Evolutionary conservation across 164 flowering plant species (phyloP).

Genomic region (Vitis rotundifolia): DNA sequence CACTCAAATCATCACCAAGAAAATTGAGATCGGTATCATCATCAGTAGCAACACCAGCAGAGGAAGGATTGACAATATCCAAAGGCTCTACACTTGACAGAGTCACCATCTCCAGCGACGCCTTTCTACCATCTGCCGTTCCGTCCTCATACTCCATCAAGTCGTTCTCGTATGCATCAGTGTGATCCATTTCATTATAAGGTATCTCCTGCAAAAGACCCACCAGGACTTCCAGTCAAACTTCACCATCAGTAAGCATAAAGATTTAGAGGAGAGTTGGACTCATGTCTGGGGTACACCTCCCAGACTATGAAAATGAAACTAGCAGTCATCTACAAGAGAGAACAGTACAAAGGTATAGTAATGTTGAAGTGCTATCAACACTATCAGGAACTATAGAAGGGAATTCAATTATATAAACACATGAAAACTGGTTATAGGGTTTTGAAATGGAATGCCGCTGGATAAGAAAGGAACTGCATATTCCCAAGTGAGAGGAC

Average conservation of each 20-base stretch:
- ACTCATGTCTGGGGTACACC: too few relatives aligned
- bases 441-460: too few relatives aligned
- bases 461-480: too few relatives aligned
- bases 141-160: conserved; percentile 14
- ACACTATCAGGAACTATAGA: too few relatives aligned
- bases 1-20: conserved; percentile 48
- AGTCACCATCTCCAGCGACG: conserved; percentile 20
- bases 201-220: conserved; percentile 38
- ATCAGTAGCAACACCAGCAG: too few relatives aligned
- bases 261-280: background rate
- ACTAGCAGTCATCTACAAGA: too few relatives aligned
- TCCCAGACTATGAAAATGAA: too few relatives aligned
- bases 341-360: too few relatives aligned
- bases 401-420: too few relatives aligned
- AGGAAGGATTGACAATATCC: conserved; percentile 26
- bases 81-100: conserved; percentile 29
- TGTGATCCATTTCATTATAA: conserved; percentile 49
- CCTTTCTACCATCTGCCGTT: background rate
- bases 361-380: too few relatives aligned
- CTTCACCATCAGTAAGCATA: background rate
- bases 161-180: conserved; percentile 41
- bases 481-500: too few relatives aligned
- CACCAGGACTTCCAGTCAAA: background rate
- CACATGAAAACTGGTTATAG: too few relatives aligned
- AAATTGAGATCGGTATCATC: conserved; percentile 41